These are phyloP conservation scores for Aspergillus kassunensis DNA, from an alignment of 495 filamentous ascomycete genomes.

Conservation along the genomic window DNA sequence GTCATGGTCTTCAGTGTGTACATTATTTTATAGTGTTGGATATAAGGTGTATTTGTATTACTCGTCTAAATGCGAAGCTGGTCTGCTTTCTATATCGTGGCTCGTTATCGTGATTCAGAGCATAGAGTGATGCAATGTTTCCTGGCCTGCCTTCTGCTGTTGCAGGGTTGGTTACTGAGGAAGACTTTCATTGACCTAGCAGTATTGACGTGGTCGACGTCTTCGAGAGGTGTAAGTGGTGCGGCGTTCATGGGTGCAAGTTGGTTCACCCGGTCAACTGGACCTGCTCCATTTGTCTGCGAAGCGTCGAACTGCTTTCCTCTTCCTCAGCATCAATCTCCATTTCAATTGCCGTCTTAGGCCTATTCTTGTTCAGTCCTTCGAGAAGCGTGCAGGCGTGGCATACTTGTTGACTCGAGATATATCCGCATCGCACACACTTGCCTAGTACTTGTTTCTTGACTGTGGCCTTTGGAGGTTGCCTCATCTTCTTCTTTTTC, in stretches of 20 bases:
- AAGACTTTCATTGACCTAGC: not conserved
- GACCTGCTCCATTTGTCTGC: constrained; percentile 51
- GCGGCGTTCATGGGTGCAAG: too few species aligned
- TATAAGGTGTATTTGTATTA: not conserved
- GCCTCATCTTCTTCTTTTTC: constrained; percentile 19
- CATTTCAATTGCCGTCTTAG: constrained; percentile 68
- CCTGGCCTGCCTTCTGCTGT: constrained; percentile 6
- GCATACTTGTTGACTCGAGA: constrained; percentile 92
- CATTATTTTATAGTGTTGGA: constrained; percentile 1
- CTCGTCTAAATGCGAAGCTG: not conserved
- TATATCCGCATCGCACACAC: constrained; percentile 86
- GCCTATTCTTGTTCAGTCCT: constrained; percentile 84
- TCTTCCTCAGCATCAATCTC: constrained; percentile 49
- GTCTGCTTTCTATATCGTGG: not conserved
- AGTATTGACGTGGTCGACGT: not conserved
- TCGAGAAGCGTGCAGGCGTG: constrained; percentile 92
- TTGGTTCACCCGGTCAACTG: constrained; percentile 30
- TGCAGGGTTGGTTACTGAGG: not conserved
- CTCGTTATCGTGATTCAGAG: not conserved
- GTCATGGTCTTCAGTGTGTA: too few species aligned
- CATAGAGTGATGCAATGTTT: not conserved
- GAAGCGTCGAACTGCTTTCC: constrained; percentile 51
- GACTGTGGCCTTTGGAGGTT: constrained; percentile 23
- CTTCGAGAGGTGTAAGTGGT: too few species aligned
- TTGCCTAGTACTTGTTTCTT: constrained; percentile 72